phyloP scores from a whole-genome alignment of 2,329 filamentous ascomycete species.

The Ceratocystis eucalypticola region DNA sequence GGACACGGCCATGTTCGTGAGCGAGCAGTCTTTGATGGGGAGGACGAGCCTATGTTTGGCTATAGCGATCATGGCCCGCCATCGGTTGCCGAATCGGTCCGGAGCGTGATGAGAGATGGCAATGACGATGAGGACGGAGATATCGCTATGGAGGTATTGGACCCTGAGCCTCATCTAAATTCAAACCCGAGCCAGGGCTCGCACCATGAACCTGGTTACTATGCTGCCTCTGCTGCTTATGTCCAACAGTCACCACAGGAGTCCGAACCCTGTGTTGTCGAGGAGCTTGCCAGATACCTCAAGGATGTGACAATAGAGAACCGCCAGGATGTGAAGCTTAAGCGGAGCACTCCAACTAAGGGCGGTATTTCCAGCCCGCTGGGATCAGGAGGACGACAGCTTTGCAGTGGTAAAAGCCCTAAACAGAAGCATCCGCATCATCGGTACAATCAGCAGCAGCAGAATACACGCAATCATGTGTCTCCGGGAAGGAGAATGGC shows the following conservation, averaged over 20 bases:
- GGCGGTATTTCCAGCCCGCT: background rate
- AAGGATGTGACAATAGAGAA: conserved; percentile 13
- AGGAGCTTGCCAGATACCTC: conserved; percentile 1
- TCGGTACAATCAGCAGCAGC: background rate
- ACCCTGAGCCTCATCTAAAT: background rate
- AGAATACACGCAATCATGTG: conserved; percentile 7
- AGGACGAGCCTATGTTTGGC: conserved; percentile 8
- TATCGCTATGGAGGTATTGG: background rate
- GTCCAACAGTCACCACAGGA: background rate
- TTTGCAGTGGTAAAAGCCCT: background rate
- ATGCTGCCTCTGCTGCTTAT: background rate
- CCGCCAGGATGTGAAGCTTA: conserved; percentile 4
- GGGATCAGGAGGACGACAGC: background rate
- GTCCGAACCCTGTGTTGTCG: background rate
- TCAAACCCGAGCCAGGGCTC: background rate
- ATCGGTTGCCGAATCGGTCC: conserved; percentile 12
- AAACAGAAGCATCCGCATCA: background rate
- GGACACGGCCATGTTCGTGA: conserved; percentile 15
- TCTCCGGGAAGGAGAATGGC: conserved; percentile 17
- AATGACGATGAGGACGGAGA: background rate
- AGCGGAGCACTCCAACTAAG: conserved; percentile 1
- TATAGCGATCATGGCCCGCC: background rate
- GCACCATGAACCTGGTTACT: background rate
- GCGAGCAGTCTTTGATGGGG: conserved; percentile 9
- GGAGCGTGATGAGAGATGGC: background rate